Evolutionary conservation across 805 yeast species (phyloP).

Genomic region (Yarrowia sp.): DNA sequence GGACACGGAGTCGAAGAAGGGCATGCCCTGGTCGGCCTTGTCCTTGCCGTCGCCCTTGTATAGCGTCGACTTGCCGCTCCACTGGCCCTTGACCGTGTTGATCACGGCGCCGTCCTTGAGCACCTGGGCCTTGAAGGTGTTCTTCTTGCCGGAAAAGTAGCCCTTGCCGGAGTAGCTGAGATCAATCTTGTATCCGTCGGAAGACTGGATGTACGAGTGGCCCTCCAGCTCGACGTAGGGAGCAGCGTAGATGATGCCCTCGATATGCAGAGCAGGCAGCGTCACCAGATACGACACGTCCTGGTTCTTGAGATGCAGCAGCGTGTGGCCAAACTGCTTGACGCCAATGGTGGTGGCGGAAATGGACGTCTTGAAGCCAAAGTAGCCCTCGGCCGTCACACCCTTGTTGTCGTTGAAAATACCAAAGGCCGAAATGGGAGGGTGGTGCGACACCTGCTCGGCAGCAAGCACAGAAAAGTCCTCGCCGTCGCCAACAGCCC

Average conservation of each 20-base stretch:
- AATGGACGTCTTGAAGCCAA: slow-evolving; percentile 81
- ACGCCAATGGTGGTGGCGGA: slow-evolving; percentile 74
- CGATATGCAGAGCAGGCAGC: slow-evolving; percentile 93
- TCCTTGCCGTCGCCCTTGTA: slow-evolving; percentile 53
- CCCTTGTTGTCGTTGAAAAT: slow-evolving; percentile 69
- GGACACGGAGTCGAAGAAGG: slow-evolving; percentile 36
- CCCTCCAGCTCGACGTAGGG: slow-evolving; percentile 96
- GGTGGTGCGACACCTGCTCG: slow-evolving; percentile 97
- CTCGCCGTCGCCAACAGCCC: slow-evolving; percentile 71
- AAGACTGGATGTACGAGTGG: slow-evolving; percentile 75
- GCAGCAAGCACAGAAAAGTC: slow-evolving; percentile 59
- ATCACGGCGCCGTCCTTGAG: slow-evolving; percentile 59
- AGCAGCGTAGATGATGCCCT: slow-evolving; percentile 83
- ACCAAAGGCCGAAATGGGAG: slow-evolving; percentile 93
- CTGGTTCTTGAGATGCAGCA: slow-evolving; percentile 50
- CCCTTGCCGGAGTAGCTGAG: slow-evolving; percentile 90
- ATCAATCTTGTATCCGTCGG: slow-evolving; percentile 68
- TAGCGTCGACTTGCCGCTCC: slow-evolving; percentile 70
- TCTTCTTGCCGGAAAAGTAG: slow-evolving; percentile 91
- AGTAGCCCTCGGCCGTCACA: slow-evolving; percentile 78
- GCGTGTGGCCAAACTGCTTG: slow-evolving; percentile 89
- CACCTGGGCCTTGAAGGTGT: slow-evolving; percentile 82
- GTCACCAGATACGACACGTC: slow-evolving; percentile 69
- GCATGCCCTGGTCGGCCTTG: slow-evolving; percentile 27
- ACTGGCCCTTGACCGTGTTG: slow-evolving; percentile 83